Percentiles rank a stretch among this genome's conserved stretches.
Evolutionary conservation across 345 rosid genomes (phyloP).

Genomic region (Salix exigua): DNA sequence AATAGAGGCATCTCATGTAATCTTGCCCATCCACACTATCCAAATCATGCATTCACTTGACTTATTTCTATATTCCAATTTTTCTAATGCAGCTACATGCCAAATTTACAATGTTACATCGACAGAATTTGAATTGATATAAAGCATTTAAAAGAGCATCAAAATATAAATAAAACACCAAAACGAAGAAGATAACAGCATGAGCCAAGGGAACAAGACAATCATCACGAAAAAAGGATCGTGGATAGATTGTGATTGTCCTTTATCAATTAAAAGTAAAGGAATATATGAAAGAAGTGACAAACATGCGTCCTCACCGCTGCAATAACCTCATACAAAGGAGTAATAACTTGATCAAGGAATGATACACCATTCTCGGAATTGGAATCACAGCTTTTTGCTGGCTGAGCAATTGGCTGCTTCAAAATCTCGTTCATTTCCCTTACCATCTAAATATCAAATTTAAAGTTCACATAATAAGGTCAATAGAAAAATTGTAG

Average conservation of each 20-base stretch:
- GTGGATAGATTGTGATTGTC: background rate
- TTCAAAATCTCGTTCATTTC: constrained; percentile 86
- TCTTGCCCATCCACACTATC: background rate
- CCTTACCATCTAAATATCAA: constrained; percentile 67
- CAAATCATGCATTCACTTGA: background rate
- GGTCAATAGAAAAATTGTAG: background rate
- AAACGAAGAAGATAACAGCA: background rate
- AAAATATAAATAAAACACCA: background rate
- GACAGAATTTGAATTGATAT: background rate
- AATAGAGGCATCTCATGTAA: too few species aligned
- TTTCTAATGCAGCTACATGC: background rate
- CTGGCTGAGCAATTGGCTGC: constrained; percentile 68
- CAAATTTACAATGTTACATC: background rate
- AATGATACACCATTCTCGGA: constrained; percentile 58
- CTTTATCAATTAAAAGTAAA: background rate
- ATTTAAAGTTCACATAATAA: background rate
- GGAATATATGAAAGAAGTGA: background rate
- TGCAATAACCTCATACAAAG: constrained; percentile 73
- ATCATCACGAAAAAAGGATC: background rate
- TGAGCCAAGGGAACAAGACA: background rate
- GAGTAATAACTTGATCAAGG: constrained; percentile 76
- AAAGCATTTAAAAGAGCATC: background rate
- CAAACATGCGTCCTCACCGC: constrained; percentile 53
- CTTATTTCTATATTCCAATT: background rate
- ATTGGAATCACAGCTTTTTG: constrained; percentile 60